Conservation (phyloP, 768 basidiomycete genomes). For the Lenzites betulinus region DNA sequence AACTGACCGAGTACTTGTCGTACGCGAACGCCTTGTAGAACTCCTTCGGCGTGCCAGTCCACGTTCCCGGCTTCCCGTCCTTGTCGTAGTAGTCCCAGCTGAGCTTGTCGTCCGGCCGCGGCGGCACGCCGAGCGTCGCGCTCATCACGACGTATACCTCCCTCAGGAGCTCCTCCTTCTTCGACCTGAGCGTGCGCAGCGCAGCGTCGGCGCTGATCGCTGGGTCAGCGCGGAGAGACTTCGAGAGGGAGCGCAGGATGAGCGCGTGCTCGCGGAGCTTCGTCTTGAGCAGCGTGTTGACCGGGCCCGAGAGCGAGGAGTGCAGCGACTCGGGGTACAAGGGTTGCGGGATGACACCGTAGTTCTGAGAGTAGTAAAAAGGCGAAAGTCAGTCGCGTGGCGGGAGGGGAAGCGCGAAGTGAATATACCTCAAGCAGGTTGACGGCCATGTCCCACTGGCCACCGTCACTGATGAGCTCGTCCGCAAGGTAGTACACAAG, state of each 20-base stretch:
- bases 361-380: constrained; percentile 47
- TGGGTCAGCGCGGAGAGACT: constrained; percentile 47
- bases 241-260: constrained; percentile 66
- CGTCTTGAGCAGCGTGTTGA: constrained; percentile 82
- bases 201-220: constrained; percentile 48
- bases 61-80: constrained; percentile 69
- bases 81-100: constrained; percentile 89
- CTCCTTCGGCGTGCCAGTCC: constrained; percentile 81
- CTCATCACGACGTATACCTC: constrained; percentile 85
- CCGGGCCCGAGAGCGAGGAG: constrained; percentile 68
- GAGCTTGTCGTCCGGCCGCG: constrained; percentile 67
- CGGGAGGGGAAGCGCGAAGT: not conserved
- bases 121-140: constrained; percentile 86
- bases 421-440: constrained; percentile 59
- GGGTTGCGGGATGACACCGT: constrained; percentile 85
- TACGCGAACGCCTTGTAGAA: constrained; percentile 58
- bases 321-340: constrained; percentile 85
- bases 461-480: constrained; percentile 87
- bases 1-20: constrained; percentile 32
- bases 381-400: not conserved
- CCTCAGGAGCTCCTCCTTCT: constrained; percentile 84
- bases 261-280: constrained; percentile 92
- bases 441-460: constrained; percentile 93
- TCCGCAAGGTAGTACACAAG: constrained; percentile 74
- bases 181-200: constrained; percentile 61